Evolutionary conservation across 495 filamentous ascomycete species (phyloP), one percentile per base, ranked within the genome.

Genomic region (Lophiostoma macrostomum): DNA sequence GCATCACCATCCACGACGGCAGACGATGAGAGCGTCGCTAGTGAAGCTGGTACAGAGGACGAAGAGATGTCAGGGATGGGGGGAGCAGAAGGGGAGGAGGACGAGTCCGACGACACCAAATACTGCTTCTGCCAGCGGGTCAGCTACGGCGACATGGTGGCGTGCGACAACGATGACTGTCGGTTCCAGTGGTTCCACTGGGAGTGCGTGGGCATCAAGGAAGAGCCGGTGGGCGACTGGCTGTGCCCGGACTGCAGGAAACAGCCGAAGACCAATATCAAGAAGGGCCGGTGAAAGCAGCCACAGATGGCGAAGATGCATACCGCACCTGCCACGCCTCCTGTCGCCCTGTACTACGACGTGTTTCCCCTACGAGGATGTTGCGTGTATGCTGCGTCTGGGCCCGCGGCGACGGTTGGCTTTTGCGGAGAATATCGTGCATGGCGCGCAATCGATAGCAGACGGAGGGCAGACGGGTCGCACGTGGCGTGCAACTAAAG

Each of bases 101-200:
- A 91, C 27, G 89, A 84, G 37, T 85, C 87, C 46, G 91, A 97
- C 71, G 84, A 88, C 38, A 82, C 82, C 63, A 86, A 91, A 54
- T 98, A 98, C 69, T 98, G 93, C 71, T 79, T 84, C 22, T 98
- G 93, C 68, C 86, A 93, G 65, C 87, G 84, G 58, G 87, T 96
- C 51, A 94, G 87, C 68, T 91, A 87, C 73, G 93, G 93, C 32
- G 88, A 96, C 65, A 98, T 98, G 93, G 91, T 98, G 25, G 93
- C 90, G 3, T 98, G 93, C 70, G 93, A 98, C 71, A 96, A 97
- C 59, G 85, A 88, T 36, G 76, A 84, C 49, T 98, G 93, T 73
- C 82, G 85, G 20, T 93, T 82, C 68, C 91, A 97, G 72, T 98
- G 93, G 93, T 98, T 98, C 70, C 93, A 98, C 74, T 97, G 91